Evolutionary conservation across 169 alveolate genomes (phyloP), one percentile per base, ranked within the genome.

Genomic region (Perkinsus olseni): DNA sequence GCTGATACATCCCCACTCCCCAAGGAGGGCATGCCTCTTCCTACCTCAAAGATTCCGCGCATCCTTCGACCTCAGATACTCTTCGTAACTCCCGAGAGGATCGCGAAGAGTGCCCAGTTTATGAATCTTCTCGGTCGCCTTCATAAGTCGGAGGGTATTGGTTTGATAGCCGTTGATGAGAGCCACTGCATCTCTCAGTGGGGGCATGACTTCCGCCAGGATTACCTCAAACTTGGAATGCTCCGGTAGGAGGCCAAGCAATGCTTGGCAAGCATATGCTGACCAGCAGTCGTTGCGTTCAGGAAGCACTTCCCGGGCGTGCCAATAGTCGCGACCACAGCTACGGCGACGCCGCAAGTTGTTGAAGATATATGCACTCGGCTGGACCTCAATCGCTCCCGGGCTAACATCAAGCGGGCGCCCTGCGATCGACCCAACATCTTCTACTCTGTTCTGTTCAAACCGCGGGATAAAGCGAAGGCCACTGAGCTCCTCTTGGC

Each of bases 131-230:
- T 98, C 34, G 92, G 95, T 31, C 93, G 95, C 37, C 94, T 98
- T 74, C 95, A 98, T 92, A 92, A 94, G 38, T 95, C 95, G 74
- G 95, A 95, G 74, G 93, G 97, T 45, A 96, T 99, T n/a, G 94
- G 96, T 39, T 95, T 99, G 93, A 97, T 98, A 93, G 99, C 98
- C 21, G 97, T 99, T 28, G 99, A 99, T 96, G 99, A 99, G 95
- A 99, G 98, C 0, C 99, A 99, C 95, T 99, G 99, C 95, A 99
- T 99, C 28, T 96, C 99, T 45, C 98, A 98, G 93, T 99, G 99
- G 99, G 99, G 99, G 8, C 97, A 98, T 94, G 99, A 99, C 92
- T 99, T 99, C 94, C 96, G 99, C 91, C 98, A 98, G 24, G 99
- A 99, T 92, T 98, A 98, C 94, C 96, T 96, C 92, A 96, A 95